These are phyloP conservation scores for Hortaea werneckii DNA, from an alignment of 2,329 filamentous ascomycete genomes.

Conservation along the genomic window DNA sequence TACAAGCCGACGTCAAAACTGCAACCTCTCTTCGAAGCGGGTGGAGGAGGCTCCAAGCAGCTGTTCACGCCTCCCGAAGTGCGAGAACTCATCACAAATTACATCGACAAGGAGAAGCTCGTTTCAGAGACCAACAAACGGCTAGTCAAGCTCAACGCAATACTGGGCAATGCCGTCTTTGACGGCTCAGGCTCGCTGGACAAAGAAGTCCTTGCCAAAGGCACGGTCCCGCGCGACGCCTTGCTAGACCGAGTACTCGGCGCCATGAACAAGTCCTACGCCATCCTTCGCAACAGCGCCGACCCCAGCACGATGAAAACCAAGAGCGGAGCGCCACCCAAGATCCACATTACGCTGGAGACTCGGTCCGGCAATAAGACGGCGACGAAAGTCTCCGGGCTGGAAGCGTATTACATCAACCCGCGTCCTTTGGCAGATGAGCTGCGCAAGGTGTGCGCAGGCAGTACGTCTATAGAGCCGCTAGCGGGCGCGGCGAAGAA, in stretches of 20 bases:
- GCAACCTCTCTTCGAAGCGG: conserved; percentile 38
- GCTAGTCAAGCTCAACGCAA: conserved; percentile 51
- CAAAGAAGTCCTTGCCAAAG: conserved; percentile 46
- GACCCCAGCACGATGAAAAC: conserved; percentile 42
- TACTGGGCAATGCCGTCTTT: conserved; percentile 53
- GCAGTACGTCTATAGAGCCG: conserved; percentile 55
- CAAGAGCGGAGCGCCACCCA: conserved; percentile 50
- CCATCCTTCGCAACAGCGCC: conserved; percentile 43
- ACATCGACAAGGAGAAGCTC: conserved; percentile 48
- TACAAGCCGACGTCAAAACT: conserved; percentile 50
- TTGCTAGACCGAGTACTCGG: conserved; percentile 50
- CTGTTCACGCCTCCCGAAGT: conserved; percentile 53
- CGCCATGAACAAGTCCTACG: conserved; percentile 46
- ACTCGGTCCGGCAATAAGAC: conserved; percentile 57
- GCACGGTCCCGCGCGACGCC: conserved; percentile 49
- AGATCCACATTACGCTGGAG: conserved; percentile 50
- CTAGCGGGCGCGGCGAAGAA: conserved; percentile 50
- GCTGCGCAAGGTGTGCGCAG: conserved; percentile 56
- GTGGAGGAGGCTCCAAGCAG: conserved; percentile 19
- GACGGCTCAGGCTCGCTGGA: conserved; percentile 43
- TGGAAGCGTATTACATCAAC: conserved; percentile 53
- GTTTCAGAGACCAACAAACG: conserved; percentile 50
- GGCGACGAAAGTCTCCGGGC: conserved; percentile 51
- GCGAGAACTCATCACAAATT: conserved; percentile 46
- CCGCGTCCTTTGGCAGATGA: conserved; percentile 54